Evolutionary conservation across 805 yeast genomes (phyloP), one percentile per base, ranked within the genome.

Genomic region (Ogataea philodendri): DNA sequence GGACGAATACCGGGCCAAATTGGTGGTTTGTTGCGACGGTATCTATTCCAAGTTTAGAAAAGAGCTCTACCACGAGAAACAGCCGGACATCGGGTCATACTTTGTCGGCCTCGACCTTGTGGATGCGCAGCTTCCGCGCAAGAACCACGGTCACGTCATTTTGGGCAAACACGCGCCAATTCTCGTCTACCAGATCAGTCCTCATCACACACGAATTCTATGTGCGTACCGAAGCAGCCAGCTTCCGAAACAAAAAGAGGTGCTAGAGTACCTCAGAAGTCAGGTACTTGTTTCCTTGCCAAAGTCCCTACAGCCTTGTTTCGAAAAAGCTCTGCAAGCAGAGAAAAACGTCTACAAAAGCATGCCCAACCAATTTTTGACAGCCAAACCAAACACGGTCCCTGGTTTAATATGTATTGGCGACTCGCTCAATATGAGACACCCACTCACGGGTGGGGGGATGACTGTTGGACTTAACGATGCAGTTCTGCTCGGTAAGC

Each of bases 371-470:
- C 95, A 93, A 49, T 93, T 75, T 62, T 67, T 93, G 32, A 75
- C 94, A 15, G 97, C 97, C 1, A 69, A 75, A 38, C 68, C 70
- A 32, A 89, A 87, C 55, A 67, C 67, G 19, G 69, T 76, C 26
- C 80, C 78, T 8, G 98, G 98, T 9, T 65, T 87, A 30, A 68
- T 93, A 22, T 71, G 90, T 48, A 57, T 93, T 22, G 98, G 98
- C 31, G 98, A 93, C 59, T 85, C 98, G 2, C 70, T 89, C 49
- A 93, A 93, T 60, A 93, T 93, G 97, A 75, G 98, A 59, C 98
- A 93, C 59, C 98, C 98, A 17, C 73, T 93, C 43, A 93, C 97
- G 1, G 98, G 98, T 35, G 98, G 98, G 46, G 98, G 98, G 43
- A 93, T 93, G 98, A 88, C 97, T 16, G 98, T 93, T 26, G 97